Percentiles rank a stretch among this genome's conserved stretches.
phyloP scores from a whole-genome alignment of 2,329 filamentous ascomycete genomes.

The Fusarium poae region DNA sequence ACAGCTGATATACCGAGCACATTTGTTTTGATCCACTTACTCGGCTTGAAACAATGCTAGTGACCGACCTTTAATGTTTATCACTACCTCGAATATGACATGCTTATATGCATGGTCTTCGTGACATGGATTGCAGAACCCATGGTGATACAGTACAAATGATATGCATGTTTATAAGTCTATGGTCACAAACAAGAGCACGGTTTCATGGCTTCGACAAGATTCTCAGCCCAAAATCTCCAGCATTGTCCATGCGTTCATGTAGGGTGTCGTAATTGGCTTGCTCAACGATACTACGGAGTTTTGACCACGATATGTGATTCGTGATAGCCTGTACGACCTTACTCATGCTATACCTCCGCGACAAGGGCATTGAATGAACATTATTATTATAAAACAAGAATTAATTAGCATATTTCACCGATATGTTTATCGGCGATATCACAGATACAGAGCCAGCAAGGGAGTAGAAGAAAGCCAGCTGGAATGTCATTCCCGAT shows the following conservation, averaged over 20 bases:
- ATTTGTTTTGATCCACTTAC: neutral
- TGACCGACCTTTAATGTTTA: conserved; percentile 1
- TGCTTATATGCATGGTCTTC: neutral
- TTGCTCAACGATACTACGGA: neutral
- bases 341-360: neutral
- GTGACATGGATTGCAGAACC: neutral
- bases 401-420: too few species aligned
- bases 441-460: neutral
- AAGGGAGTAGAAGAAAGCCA: neutral
- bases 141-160: neutral
- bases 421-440: too few species aligned
- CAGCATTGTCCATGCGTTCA: neutral
- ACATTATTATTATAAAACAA: too few species aligned
- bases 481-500: neutral
- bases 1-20: neutral
- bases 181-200: neutral
- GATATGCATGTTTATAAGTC: neutral
- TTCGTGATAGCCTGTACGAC: too few species aligned
- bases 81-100: neutral
- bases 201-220: neutral
- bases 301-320: too few species aligned
- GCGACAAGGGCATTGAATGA: too few species aligned
- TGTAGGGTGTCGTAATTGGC: neutral
- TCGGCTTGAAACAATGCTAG: neutral
- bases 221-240: neutral